A percentile compares a stretch with the other conserved stretches of the same genome.
phyloP scores from a whole-genome alignment of 108 stramenopile genomes.

The Skeletonema marinoi region DNA sequence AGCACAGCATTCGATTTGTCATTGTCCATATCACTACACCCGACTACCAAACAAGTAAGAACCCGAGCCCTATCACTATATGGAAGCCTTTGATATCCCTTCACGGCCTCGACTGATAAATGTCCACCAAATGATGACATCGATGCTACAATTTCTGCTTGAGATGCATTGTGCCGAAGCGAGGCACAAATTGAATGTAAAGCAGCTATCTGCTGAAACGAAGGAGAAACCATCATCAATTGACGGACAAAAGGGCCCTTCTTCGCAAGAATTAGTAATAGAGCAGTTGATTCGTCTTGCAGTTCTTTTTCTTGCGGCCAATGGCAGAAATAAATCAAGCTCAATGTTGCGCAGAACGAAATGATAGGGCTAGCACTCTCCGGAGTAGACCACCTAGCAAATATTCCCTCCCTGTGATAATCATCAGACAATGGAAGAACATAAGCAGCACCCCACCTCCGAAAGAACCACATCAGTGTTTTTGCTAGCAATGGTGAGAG shows the following conservation, averaged over 20 bases:
- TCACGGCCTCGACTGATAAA: conserved; percentile 49
- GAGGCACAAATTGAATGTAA: conserved; percentile 70
- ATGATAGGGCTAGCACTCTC: conserved; percentile 63
- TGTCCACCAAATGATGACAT: conserved; percentile 43
- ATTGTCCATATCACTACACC: conserved; percentile 66
- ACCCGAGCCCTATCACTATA: conserved; percentile 68
- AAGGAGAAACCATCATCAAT: conserved; percentile 55
- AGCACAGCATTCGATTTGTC: conserved; percentile 53
- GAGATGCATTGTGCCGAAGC: conserved; percentile 62
- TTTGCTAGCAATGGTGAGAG: conserved; percentile 82
- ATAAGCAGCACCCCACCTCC: conserved; percentile 81
- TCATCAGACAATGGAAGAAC: conserved; percentile 58
- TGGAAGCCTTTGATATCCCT: conserved; percentile 76
- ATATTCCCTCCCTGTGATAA: conserved; percentile 53
- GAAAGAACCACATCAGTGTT: conserved; percentile 77
- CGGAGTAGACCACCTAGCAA: conserved; percentile 57
- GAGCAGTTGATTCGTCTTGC: conserved; percentile 56
- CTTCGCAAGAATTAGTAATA: conserved; percentile 66
- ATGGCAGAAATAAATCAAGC: conserved; percentile 77
- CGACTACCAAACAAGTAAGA: conserved; percentile 68
- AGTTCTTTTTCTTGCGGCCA: conserved; percentile 88
- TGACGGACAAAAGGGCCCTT: conserved; percentile 53
- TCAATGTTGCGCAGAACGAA: conserved; percentile 69
- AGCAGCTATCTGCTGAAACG: conserved; percentile 65
- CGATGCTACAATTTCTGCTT: conserved; percentile 49